Percentiles rank a stretch among this genome's conserved stretches.
Conservation (phyloP, 75 land plant genomes). For the Isoetes taiwanensis region DNA sequence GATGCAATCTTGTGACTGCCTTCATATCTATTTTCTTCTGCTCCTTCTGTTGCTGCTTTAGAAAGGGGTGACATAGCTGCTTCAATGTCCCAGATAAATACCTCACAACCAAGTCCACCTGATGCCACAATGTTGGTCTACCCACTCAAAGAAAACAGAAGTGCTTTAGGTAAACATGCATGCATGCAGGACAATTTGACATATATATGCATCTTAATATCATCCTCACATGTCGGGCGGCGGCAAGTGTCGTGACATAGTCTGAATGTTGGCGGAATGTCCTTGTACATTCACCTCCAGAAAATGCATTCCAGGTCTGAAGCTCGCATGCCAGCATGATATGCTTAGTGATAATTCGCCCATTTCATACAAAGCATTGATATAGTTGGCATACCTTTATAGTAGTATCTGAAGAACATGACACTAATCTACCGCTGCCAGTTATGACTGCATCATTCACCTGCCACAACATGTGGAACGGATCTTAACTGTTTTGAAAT, state of each 20-base stretch:
- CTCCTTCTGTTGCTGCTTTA: slow-evolving; percentile 36
- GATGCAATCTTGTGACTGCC: slow-evolving; percentile 32
- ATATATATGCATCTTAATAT: neutral
- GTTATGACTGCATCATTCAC: slow-evolving; percentile 80
- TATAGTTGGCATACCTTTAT: no score
- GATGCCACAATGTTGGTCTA: slow-evolving; percentile 91
- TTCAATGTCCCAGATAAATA: slow-evolving; percentile 94
- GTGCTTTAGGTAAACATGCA: slow-evolving; percentile 23
- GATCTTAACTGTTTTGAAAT: no score
- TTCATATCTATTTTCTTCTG: slow-evolving; percentile 51
- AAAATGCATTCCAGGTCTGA: slow-evolving; percentile 71
- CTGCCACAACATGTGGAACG: no score
- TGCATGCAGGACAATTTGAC: neutral
- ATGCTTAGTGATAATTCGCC: no score
- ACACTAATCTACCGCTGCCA: slow-evolving; percentile 63
- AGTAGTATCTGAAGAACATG: slow-evolving; percentile 91
- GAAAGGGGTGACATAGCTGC: slow-evolving; percentile 59
- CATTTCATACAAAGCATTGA: no score
- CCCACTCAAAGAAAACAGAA: neutral
- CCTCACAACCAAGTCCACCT: slow-evolving; percentile 96
- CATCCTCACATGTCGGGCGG: slow-evolving; percentile 70
- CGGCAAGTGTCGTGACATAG: slow-evolving; percentile 87
- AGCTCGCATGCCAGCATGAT: no score
- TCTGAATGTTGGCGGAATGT: slow-evolving; percentile 94
- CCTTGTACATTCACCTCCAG: slow-evolving; percentile 65